Base-by-base conservation (phyloP, 805 yeast genomes). In the Yarrowia sp. region DNA sequence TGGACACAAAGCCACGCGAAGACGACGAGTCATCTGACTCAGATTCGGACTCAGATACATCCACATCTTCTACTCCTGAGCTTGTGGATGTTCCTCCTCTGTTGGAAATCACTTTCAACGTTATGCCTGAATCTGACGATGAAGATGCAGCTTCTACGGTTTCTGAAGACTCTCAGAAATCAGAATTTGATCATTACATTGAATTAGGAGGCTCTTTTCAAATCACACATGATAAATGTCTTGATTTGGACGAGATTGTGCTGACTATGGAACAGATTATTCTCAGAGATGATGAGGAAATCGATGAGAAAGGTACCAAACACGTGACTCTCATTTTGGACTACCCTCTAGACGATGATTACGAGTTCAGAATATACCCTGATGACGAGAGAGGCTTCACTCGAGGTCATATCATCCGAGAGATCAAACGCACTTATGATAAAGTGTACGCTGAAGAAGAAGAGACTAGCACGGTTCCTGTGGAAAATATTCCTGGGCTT, bases 241-340 rank as follows among this genome's bases (percentile, higher is more conserved):
- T 47, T 17, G 38, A 17, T 17, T 28, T 14, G n/a, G 53, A 47
- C 6, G 39, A 47, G 28, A 13, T 47, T 6, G 39, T 32, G 38
- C 28, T 47, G n/a, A 15, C 53, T 15, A 47, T 10, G 2, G 53
- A 47, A n/a, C 14, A 32, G 31, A 32, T 33, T 11, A 8, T 28
- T 8, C 28, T 31, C 36, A 13, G 14, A 3, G 51, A 45, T 4
- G 33, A n/a, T 2, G 51, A 45, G 22, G 4, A 28, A 3, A 14
- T 31, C 8, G 22, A 31, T 2, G 28, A 22, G 28, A 22, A 22
- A 22, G 28, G 28, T 5, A 35, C 51, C 14, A 45, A 45, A 31
- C 17, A 47, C 53, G 53, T 47, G 11, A 32, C 39, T 15, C 53
- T 47, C 14, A 47, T 47, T 15, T n/a, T 47, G n/a, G 53, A 47